Evolutionary conservation across 1,139 yeast genomes (phyloP).

Genomic region (Nakaseomyces bracarensis): DNA sequence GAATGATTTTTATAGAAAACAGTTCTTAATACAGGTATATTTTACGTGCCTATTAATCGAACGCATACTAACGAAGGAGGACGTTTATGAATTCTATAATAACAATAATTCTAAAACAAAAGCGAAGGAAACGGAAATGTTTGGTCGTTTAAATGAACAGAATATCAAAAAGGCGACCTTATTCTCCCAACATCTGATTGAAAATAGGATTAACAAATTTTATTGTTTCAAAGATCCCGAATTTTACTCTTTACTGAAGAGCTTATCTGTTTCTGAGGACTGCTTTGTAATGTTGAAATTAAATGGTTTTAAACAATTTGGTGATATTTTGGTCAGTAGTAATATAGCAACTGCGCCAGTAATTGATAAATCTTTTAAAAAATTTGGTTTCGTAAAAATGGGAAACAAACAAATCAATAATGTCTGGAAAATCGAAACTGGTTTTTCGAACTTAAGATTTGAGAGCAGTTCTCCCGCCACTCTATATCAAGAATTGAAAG

Average conservation of each 20-base stretch:
- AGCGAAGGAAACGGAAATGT: constrained; percentile 11
- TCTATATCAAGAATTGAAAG: constrained; percentile 11
- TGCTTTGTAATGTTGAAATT: constrained; percentile 17
- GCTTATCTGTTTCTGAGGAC: constrained; percentile 16
- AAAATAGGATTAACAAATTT: constrained; percentile 20
- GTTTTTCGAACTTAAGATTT: constrained; percentile 19
- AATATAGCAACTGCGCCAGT: constrained; percentile 6
- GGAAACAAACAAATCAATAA: constrained; percentile 29
- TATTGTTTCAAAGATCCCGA: constrained; percentile 23
- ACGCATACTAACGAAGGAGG: constrained; percentile 17
- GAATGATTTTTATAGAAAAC: constrained; percentile 26
- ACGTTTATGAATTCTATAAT: constrained; percentile 19
- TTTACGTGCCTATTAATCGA: constrained; percentile 20
- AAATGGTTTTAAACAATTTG: constrained; percentile 22
- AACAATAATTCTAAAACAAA: constrained; percentile 20
- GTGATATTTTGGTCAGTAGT: constrained; percentile 13
- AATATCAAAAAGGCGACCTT: constrained; percentile 15
- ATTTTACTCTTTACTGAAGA: constrained; percentile 16
- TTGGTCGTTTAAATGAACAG: constrained; percentile 14
- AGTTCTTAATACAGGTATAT: constrained; percentile 23
- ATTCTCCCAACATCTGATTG: constrained; percentile 18
- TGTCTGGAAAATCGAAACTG: constrained; percentile 29
- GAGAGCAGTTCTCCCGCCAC: constrained; percentile 14
- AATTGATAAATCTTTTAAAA: constrained; percentile 22
- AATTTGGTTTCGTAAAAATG: constrained; percentile 28